These are phyloP conservation scores for Magnolia sinica DNA, from an alignment of 164 flowering plant genomes.

Conservation along the genomic window DNA sequence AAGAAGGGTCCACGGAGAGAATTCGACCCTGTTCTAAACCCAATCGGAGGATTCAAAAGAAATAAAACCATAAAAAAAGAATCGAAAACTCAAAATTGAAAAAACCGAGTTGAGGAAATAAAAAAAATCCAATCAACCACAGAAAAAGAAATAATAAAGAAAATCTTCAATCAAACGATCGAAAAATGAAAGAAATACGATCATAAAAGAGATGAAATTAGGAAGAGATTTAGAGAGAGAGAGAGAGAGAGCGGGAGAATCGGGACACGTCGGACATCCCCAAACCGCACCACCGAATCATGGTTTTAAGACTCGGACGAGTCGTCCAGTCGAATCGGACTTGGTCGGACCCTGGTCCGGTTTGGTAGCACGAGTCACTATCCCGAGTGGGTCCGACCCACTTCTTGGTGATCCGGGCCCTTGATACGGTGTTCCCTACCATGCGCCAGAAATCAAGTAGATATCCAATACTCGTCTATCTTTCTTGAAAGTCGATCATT, in stretches of 20 bases:
- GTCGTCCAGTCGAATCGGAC: no score
- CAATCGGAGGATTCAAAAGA: neutral
- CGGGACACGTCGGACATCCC: neutral
- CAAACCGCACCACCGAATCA: neutral
- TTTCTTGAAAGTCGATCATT: no score
- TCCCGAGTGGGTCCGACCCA: neutral
- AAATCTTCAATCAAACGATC: neutral
- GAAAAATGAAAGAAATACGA: neutral
- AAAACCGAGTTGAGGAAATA: neutral
- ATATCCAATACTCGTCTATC: no score
- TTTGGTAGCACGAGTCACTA: neutral
- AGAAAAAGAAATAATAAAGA: neutral
- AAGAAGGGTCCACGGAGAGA: no score
- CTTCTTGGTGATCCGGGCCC: neutral
- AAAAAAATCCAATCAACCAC: neutral
- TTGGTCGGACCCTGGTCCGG: neutral
- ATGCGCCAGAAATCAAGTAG: no score
- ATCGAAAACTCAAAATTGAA: neutral
- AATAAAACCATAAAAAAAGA: neutral
- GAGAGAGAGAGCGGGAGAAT: constrained; percentile 2
- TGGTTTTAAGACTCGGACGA: neutral
- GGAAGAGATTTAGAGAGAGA: neutral
- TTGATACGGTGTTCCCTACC: neutral
- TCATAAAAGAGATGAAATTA: neutral
- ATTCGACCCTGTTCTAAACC: neutral